These are phyloP conservation scores for Suillus luteus DNA, from an alignment of 768 basidiomycete genomes.

Conservation along the genomic window DNA sequence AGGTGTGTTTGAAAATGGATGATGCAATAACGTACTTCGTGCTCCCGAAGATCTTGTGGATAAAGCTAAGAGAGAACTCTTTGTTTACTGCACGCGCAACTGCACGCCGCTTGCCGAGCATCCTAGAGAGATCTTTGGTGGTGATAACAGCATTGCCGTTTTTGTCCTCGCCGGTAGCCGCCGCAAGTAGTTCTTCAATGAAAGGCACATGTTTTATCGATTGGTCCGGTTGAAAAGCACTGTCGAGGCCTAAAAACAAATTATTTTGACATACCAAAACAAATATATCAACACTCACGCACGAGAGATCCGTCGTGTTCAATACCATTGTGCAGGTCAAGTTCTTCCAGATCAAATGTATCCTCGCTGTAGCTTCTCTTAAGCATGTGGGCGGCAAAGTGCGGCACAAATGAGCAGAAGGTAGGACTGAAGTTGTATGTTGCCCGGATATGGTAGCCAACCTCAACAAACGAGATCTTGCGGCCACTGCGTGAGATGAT, in stretches of 20 bases:
- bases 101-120: constrained; percentile 60
- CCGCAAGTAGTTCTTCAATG: constrained; percentile 61
- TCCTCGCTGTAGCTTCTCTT: constrained; percentile 56
- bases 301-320: constrained; percentile 38
- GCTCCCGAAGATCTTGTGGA: constrained; percentile 69
- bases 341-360: constrained; percentile 63
- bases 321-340: constrained; percentile 69
- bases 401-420: constrained; percentile 70
- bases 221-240: constrained; percentile 50
- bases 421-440: constrained; percentile 73
- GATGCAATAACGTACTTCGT: constrained; percentile 53
- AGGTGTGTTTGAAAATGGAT: not conserved
- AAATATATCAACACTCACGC: constrained; percentile 23
- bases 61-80: constrained; percentile 50
- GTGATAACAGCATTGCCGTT: constrained; percentile 52
- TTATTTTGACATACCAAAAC: constrained; percentile 1
- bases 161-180: constrained; percentile 59
- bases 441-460: constrained; percentile 42
- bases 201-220: constrained; percentile 47
- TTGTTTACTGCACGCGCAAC: constrained; percentile 57
- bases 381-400: constrained; percentile 58
- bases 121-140: constrained; percentile 57
- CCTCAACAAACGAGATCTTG: constrained; percentile 62
- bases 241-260: constrained; percentile 53
- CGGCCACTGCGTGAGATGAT: constrained; percentile 63